phyloP scores from a whole-genome alignment of 2,329 filamentous ascomycete species.

The Ustulina deusta region DNA sequence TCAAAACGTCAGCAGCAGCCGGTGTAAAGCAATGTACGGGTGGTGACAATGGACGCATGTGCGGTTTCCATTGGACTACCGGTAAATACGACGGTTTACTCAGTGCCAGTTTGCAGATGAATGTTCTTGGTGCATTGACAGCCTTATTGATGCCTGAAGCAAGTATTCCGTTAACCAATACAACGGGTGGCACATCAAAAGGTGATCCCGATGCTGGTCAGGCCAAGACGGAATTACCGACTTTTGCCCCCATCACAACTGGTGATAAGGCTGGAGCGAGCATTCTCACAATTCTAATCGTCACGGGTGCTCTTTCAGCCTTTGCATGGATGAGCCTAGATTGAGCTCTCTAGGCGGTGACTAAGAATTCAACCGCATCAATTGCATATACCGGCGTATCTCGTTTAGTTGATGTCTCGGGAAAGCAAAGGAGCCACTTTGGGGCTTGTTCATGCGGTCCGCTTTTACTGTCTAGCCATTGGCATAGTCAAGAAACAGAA shows the following conservation, averaged over 20 bases:
- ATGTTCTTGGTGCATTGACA: slow-evolving; percentile 64
- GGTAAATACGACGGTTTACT: slow-evolving; percentile 56
- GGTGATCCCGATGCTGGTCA: slow-evolving; percentile 61
- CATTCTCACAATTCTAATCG: slow-evolving; percentile 60
- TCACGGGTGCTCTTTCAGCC: slow-evolving; percentile 56
- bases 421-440: not conserved
- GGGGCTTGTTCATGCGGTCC: slow-evolving; percentile 2
- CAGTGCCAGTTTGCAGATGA: slow-evolving; percentile 70
- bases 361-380: not conserved
- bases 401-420: slow-evolving; percentile 4
- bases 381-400: slow-evolving; percentile 3
- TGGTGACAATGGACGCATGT: slow-evolving; percentile 67
- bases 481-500: not conserved
- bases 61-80: slow-evolving; percentile 71
- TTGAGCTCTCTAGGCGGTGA: slow-evolving; percentile 26
- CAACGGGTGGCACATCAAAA: slow-evolving; percentile 63
- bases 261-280: slow-evolving; percentile 63
- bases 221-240: slow-evolving; percentile 42
- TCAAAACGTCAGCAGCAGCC: slow-evolving; percentile 68
- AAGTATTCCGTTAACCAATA: slow-evolving; percentile 60
- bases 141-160: slow-evolving; percentile 53
- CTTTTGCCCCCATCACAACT: slow-evolving; percentile 54
- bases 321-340: slow-evolving; percentile 65
- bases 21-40: slow-evolving; percentile 73
- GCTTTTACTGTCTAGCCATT: slow-evolving; percentile 2